Conservation (phyloP, 192 early-diverging fungal species). For the Blastocladiella britannica region DNA sequence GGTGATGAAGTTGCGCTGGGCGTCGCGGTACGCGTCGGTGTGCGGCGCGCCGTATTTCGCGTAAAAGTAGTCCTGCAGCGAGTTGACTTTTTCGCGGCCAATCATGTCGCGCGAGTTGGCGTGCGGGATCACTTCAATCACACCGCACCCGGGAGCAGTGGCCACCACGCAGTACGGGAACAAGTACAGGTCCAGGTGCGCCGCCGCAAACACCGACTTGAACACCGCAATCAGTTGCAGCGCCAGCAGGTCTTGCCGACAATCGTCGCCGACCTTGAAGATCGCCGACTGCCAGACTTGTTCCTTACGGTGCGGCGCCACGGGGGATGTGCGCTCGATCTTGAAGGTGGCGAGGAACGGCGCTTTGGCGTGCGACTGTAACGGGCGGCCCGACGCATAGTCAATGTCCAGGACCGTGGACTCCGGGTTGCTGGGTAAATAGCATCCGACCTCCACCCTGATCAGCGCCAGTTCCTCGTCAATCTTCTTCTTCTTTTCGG, state of each 20-base stretch:
- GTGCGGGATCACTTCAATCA: conserved; percentile 94
- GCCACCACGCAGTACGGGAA: conserved; percentile 95
- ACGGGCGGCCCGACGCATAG: conserved; percentile 71
- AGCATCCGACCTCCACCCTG: conserved; percentile 85
- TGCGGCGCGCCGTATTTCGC: conserved; percentile 78
- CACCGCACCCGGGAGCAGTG: conserved; percentile 87
- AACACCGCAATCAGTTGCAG: conserved; percentile 94
- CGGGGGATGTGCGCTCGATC: conserved; percentile 81
- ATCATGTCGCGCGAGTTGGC: conserved; percentile 94
- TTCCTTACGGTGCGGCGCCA: conserved; percentile 96
- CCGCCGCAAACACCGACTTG: conserved; percentile 79
- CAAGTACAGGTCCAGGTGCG: conserved; percentile 83
- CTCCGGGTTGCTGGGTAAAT: conserved; percentile 93
- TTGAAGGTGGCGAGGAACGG: conserved; percentile 98
- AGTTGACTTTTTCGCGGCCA: conserved; percentile 95
- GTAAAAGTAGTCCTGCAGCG: conserved; percentile 84
- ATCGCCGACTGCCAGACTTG: conserved; percentile 70
- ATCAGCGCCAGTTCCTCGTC: conserved; percentile 95
- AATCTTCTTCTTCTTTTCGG: conserved; percentile 96
- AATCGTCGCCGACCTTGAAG: conserved; percentile 99
- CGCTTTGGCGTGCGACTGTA: conserved; percentile 96
- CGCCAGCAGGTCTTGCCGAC: conserved; percentile 94
- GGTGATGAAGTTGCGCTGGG: conserved; percentile 84
- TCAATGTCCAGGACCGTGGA: conserved; percentile 87
- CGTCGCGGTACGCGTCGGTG: conserved; percentile 72